A percentile compares a stretch with the other conserved stretches of the same genome.
These are phyloP conservation scores for Taxawa tesnikishii DNA, from an alignment of 2,329 filamentous ascomycete species.

Conservation along the genomic window DNA sequence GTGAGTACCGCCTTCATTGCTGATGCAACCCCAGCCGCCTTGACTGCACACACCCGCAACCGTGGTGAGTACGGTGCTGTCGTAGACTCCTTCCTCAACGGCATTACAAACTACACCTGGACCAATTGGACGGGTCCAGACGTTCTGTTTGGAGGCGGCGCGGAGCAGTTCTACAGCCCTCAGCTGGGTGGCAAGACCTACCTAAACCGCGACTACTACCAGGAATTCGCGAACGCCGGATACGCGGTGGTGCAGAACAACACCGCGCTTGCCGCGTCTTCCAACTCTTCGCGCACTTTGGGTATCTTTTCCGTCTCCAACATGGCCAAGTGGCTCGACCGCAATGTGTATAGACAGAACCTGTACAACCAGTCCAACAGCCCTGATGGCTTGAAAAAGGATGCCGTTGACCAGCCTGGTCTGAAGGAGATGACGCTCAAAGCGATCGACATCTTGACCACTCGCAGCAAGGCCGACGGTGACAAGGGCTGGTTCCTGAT, in stretches of 20 bases:
- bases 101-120: conserved; percentile 72
- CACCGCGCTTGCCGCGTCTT: conserved; percentile 49
- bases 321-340: conserved; percentile 76
- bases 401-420: conserved; percentile 65
- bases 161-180: conserved; percentile 63
- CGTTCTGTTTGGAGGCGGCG: conserved; percentile 72
- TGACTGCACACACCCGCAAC: conserved; percentile 60
- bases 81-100: conserved; percentile 65
- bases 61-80: conserved; percentile 59
- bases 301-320: conserved; percentile 67
- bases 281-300: conserved; percentile 51
- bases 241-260: conserved; percentile 66
- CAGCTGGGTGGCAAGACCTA: conserved; percentile 49
- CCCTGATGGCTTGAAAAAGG: conserved; percentile 50
- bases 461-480: conserved; percentile 39
- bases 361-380: conserved; percentile 53
- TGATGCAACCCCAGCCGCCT: conserved; percentile 69
- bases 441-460: conserved; percentile 66
- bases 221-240: conserved; percentile 56
- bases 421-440: conserved; percentile 86
- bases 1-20: conserved; percentile 73
- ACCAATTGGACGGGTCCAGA: conserved; percentile 62
- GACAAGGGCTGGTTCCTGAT: conserved; percentile 72
- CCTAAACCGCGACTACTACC: conserved; percentile 59
- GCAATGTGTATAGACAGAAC: conserved; percentile 67